A percentile compares a stretch with the other conserved stretches of the same genome.
These are phyloP conservation scores for Agrostemma githago DNA, from an alignment of 148 eudicot species.

Conservation along the genomic window DNA sequence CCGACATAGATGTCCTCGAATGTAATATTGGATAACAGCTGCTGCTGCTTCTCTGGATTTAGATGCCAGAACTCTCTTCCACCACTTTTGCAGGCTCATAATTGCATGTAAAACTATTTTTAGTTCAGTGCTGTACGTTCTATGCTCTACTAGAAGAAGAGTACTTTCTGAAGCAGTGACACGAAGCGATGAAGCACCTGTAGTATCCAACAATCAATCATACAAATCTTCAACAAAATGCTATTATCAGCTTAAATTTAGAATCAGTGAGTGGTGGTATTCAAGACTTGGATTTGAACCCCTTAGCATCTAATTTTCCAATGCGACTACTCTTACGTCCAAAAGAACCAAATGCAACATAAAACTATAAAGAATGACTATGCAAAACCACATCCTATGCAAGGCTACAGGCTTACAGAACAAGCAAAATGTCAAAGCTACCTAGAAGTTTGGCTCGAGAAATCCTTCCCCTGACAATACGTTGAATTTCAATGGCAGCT, in stretches of 20 bases:
- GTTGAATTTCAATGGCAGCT: slow-evolving; percentile 70
- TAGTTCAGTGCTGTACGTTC: slow-evolving; percentile 32
- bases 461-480: slow-evolving; percentile 56
- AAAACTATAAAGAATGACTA: not conserved
- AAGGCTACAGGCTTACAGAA: not conserved
- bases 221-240: slow-evolving; percentile 14
- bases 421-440: slow-evolving; percentile 17
- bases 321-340: not conserved
- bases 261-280: not conserved
- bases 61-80: slow-evolving; percentile 41
- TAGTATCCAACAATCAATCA: slow-evolving; percentile 14
- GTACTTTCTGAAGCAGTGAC: slow-evolving; percentile 16
- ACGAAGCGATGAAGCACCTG: slow-evolving; percentile 52
- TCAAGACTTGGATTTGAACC: not conserved
- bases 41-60: slow-evolving; percentile 40
- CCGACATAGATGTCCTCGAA: slow-evolving; percentile 57
- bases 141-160: slow-evolving; percentile 13
- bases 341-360: not conserved
- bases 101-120: slow-evolving; percentile 35
- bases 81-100: slow-evolving; percentile 77
- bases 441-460: slow-evolving; percentile 62
- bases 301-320: not conserved
- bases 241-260: not conserved
- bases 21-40: slow-evolving; percentile 54
- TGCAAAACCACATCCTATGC: not conserved